Percentiles rank a stretch among this genome's conserved stretches.
These are phyloP conservation scores for Turritis glabra DNA, from an alignment of 345 rosid species.

Conservation along the genomic window DNA sequence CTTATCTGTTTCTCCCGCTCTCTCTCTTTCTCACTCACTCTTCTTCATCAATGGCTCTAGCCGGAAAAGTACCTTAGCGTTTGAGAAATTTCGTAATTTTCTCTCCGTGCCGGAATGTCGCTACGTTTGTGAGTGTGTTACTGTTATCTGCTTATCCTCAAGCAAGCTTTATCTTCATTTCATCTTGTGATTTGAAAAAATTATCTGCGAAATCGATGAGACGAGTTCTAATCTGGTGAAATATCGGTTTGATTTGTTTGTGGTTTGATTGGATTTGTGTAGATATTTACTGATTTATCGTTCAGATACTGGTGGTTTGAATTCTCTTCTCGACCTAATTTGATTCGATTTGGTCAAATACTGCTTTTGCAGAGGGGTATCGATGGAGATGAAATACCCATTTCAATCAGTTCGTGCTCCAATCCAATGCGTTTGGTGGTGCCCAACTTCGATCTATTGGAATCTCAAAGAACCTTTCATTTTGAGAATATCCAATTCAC, in stretches of 20 bases:
- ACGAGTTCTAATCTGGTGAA: neutral
- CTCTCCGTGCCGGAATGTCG: constrained; percentile 21
- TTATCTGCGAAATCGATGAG: neutral
- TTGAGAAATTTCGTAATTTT: neutral
- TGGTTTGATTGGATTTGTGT: neutral
- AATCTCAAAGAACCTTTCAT: constrained; percentile 25
- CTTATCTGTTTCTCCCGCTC: constrained; percentile 32
- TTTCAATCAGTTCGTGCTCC: constrained; percentile 26
- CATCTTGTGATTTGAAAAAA: constrained; percentile 12
- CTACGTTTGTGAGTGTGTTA: constrained; percentile 35
- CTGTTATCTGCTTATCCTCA: no score
- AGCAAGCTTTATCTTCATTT: neutral
- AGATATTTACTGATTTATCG: neutral
- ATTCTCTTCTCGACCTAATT: no score
- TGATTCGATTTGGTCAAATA: no score
- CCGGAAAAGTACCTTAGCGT: constrained; percentile 6
- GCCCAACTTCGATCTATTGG: constrained; percentile 23
- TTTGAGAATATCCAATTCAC: constrained; percentile 28
- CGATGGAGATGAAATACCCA: constrained; percentile 30
- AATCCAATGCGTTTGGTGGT: constrained; percentile 36
- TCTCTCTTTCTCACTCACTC: neutral
- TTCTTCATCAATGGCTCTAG: constrained; percentile 19
- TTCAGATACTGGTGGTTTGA: no score
- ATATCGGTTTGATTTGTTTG: neutral
- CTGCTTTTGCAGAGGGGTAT: neutral